Evolutionary conservation across 2,329 filamentous ascomycete species (phyloP).

Genomic region (Aspergillus puulaauensis): DNA sequence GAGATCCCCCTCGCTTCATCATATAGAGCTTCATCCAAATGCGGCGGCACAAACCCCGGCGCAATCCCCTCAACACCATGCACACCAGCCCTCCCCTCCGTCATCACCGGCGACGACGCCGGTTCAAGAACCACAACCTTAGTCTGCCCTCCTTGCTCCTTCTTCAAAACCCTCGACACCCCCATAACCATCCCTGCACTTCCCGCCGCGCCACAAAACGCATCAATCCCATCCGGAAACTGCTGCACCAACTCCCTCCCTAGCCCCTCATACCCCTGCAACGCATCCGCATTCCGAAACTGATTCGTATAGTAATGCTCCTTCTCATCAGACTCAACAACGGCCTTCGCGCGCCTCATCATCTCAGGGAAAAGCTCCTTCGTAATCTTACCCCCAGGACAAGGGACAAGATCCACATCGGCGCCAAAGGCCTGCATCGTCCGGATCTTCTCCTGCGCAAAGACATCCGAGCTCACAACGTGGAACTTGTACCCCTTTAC

Average conservation of each 20-base stretch:
- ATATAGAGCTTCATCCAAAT: conserved; percentile 70
- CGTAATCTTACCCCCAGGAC: conserved; percentile 11
- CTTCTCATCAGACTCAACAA: background rate
- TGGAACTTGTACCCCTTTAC: conserved; percentile 14
- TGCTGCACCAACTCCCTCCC: conserved; percentile 13
- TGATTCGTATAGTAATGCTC: conserved; percentile 13
- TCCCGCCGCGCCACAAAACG: conserved; percentile 15
- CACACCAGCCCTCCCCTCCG: conserved; percentile 45
- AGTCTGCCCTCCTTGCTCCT: background rate
- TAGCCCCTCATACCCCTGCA: conserved; percentile 12
- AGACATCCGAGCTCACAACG: conserved; percentile 14
- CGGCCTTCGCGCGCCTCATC: background rate
- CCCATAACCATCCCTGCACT: conserved; percentile 17
- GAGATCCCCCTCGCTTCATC: conserved; percentile 94
- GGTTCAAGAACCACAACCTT: conserved; percentile 14
- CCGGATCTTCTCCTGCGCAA: conserved; percentile 10
- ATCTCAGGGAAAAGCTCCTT: background rate
- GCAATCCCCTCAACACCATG: conserved; percentile 96
- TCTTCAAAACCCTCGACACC: conserved; percentile 7
- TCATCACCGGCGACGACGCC: conserved; percentile 10
- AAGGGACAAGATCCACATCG: conserved; percentile 12
- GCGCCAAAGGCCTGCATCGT: conserved; percentile 16
- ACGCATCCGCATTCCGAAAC: conserved; percentile 12
- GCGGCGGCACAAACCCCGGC: conserved; percentile 89
- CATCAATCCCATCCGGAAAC: conserved; percentile 14